Conservation (phyloP, 2,329 filamentous ascomycete species). For the Trichothecium sympodiale region DNA sequence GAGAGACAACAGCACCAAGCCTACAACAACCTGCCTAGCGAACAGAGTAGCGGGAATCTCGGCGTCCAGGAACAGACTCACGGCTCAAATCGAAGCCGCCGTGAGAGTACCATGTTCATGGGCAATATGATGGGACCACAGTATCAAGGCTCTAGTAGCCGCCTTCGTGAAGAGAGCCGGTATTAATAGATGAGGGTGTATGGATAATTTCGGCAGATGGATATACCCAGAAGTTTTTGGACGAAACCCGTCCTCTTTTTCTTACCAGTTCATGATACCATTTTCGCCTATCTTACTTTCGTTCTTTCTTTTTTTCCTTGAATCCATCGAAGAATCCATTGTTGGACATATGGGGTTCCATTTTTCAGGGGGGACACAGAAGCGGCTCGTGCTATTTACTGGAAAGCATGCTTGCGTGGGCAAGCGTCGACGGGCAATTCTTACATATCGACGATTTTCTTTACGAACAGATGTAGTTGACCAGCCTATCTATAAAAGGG, state of each 20-base stretch:
- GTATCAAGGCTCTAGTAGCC: conserved; percentile 40
- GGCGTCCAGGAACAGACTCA: conserved; percentile 23
- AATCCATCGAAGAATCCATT: conserved; percentile 1
- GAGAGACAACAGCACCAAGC: conserved; percentile 19
- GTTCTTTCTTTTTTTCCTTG: conserved; percentile 8
- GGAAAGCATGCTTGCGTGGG: too few species aligned
- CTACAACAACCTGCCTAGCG: conserved; percentile 12
- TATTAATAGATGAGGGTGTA: conserved; percentile 17
- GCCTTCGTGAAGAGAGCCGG: conserved; percentile 42
- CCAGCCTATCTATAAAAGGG: too few species aligned
- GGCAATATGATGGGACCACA: conserved; percentile 34
- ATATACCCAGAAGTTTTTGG: conserved; percentile 10
- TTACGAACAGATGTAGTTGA: too few species aligned
- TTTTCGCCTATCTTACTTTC: conserved; percentile 6
- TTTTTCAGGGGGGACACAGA: background rate
- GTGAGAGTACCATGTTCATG: conserved; percentile 51
- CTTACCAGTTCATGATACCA: conserved; percentile 5
- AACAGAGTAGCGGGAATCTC: conserved; percentile 7
- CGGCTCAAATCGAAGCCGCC: conserved; percentile 31
- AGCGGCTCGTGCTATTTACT: too few species aligned
- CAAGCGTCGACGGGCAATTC: too few species aligned
- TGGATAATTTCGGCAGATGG: background rate
- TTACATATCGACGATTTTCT: too few species aligned
- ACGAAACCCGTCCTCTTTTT: background rate
- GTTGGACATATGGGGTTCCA: background rate